These are phyloP conservation scores for Sporothrix pseudoabietina DNA, from an alignment of 2,329 filamentous ascomycete genomes.

Conservation along the genomic window DNA sequence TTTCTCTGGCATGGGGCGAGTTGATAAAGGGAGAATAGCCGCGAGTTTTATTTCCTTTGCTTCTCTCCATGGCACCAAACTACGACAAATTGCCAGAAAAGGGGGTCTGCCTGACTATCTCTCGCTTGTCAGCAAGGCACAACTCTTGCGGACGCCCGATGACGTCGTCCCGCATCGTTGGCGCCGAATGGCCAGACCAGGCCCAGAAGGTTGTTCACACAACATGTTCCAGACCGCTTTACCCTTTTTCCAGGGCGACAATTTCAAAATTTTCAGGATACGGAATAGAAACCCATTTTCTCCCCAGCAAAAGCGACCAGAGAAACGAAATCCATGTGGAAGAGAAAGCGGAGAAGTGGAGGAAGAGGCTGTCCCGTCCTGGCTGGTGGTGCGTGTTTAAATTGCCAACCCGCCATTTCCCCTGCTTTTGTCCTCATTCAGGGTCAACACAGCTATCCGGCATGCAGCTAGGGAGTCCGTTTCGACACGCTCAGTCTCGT, in stretches of 20 bases:
- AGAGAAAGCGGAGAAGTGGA: constrained; percentile 28
- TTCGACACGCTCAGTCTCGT: constrained; percentile 12
- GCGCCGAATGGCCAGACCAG: background rate
- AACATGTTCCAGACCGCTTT: constrained; percentile 24
- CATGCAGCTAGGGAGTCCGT: constrained; percentile 11
- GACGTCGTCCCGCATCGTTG: constrained; percentile 30
- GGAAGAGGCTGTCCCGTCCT: background rate
- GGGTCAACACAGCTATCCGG: constrained; percentile 27
- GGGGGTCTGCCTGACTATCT: background rate
- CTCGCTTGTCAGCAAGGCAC: background rate
- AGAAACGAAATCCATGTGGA: constrained; percentile 12
- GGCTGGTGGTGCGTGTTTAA: constrained; percentile 4
- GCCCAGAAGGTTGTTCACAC: background rate
- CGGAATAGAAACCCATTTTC: background rate
- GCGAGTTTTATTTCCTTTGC: background rate
- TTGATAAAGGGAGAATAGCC: background rate
- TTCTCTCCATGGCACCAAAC: background rate
- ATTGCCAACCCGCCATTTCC: constrained; percentile 17
- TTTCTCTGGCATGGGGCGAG: background rate
- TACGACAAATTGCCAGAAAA: background rate
- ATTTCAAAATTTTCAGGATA: constrained; percentile 16
- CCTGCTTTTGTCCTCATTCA: background rate
- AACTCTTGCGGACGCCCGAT: constrained; percentile 27
- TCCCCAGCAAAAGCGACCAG: background rate
- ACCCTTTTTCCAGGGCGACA: background rate